phyloP scores from a whole-genome alignment of 106 monocot species.

The Alisma plantagoaquatica region DNA sequence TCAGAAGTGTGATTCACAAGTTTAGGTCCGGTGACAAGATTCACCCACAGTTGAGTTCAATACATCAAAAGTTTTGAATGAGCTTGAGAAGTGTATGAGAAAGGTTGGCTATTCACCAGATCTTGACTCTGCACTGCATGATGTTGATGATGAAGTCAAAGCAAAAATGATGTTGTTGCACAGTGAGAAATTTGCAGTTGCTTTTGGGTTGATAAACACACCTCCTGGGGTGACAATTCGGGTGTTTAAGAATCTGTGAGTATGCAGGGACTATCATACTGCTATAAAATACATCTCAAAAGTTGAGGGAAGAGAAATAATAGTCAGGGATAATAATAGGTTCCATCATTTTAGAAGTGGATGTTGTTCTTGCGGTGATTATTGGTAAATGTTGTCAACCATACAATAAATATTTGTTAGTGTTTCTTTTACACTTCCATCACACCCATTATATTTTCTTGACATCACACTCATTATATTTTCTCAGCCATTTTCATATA shows the following conservation, averaged over 20 bases:
- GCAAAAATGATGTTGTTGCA: slow-evolving; percentile 42
- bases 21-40: slow-evolving; percentile 63
- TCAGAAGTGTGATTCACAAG: slow-evolving; percentile 21
- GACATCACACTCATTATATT: too few species aligned
- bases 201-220: slow-evolving; percentile 47
- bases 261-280: slow-evolving; percentile 67
- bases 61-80: slow-evolving; percentile 34
- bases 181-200: slow-evolving; percentile 66
- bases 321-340: slow-evolving; percentile 50
- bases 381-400: too few species aligned
- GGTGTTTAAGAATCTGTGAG: slow-evolving; percentile 69
- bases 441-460: too few species aligned
- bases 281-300: slow-evolving; percentile 44
- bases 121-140: slow-evolving; percentile 34
- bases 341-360: slow-evolving; percentile 67
- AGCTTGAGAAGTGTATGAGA: slow-evolving; percentile 33
- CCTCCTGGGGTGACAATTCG: slow-evolving; percentile 17
- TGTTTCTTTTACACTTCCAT: too few species aligned
- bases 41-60: slow-evolving; percentile 35
- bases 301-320: slow-evolving; percentile 39
- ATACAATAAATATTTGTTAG: too few species aligned
- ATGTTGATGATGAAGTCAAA: slow-evolving; percentile 35
- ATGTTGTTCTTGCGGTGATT: slow-evolving; percentile 57
- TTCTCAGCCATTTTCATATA: too few species aligned
- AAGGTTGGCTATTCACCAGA: slow-evolving; percentile 39